phyloP scores from a whole-genome alignment of 495 filamentous ascomycete genomes.

The Rhypophila decipiens region DNA sequence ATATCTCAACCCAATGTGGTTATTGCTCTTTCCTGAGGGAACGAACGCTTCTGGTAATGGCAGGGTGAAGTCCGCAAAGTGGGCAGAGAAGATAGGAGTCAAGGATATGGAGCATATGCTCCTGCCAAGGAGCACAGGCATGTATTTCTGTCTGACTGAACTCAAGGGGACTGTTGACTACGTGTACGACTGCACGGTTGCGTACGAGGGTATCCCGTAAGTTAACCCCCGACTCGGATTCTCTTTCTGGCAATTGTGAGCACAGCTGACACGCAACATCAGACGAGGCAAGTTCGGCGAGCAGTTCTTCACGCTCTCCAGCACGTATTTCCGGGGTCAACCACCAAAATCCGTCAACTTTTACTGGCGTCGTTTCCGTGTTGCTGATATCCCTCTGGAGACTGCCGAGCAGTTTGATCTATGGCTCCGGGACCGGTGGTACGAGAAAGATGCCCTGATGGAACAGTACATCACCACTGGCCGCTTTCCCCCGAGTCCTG shows the following conservation, averaged over 20 bases:
- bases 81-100: slow-evolving; percentile 63
- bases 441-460: slow-evolving; percentile 71
- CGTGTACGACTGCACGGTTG: slow-evolving; percentile 80
- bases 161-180: slow-evolving; percentile 65
- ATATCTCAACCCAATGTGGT: slow-evolving; percentile 72
- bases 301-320: slow-evolving; percentile 64
- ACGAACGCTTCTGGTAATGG: slow-evolving; percentile 69
- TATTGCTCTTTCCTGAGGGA: slow-evolving; percentile 78
- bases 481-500: slow-evolving; percentile 51
- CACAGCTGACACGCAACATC: slow-evolving; percentile 2
- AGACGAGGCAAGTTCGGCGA: slow-evolving; percentile 68
- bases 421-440: slow-evolving; percentile 73
- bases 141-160: slow-evolving; percentile 68
- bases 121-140: slow-evolving; percentile 69
- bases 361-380: slow-evolving; percentile 68
- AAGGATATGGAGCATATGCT: slow-evolving; percentile 61
- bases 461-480: slow-evolving; percentile 65
- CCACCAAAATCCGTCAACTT: slow-evolving; percentile 81
- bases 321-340: slow-evolving; percentile 68
- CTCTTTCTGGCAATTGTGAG: background rate
- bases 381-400: slow-evolving; percentile 61
- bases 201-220: slow-evolving; percentile 75
- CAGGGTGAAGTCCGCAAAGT: slow-evolving; percentile 54
- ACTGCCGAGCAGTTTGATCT: slow-evolving; percentile 56
- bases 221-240: slow-evolving; percentile 17